Conservation (phyloP, 2,329 filamentous ascomycete genomes). For the Pseudogymnoascus sp. region DNA sequence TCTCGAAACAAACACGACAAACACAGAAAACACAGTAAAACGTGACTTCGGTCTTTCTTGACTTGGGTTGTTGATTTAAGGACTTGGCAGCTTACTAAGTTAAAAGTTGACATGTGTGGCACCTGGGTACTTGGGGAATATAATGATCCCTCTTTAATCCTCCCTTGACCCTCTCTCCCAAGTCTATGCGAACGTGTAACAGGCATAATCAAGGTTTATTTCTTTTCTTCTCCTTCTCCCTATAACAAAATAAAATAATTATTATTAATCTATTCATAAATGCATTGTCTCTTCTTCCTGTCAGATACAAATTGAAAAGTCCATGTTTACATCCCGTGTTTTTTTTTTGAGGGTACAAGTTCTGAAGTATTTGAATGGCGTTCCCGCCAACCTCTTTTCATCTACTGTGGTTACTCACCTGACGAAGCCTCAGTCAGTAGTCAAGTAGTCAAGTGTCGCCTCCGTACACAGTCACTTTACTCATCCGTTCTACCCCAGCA, state of each 20-base stretch:
- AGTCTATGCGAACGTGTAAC: background rate
- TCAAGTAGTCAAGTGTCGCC: background rate
- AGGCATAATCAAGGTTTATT: background rate
- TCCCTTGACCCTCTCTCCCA: background rate
- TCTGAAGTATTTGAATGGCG: constrained; percentile 1
- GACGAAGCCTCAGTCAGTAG: background rate
- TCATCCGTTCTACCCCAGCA: background rate
- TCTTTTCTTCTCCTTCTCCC: background rate
- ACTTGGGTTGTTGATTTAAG: too few relatives aligned
- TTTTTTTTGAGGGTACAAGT: background rate
- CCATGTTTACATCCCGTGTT: too few relatives aligned
- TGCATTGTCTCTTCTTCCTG: background rate
- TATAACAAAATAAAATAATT: background rate
- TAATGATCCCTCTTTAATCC: background rate
- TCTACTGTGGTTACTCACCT: background rate
- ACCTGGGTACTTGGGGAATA: background rate
- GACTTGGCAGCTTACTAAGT: background rate
- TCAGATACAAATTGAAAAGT: background rate
- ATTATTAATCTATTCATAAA: background rate
- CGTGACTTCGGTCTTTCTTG: too few relatives aligned
- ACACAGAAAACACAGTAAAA: too few relatives aligned
- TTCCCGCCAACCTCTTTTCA: constrained; percentile 5
- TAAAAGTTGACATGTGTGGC: background rate
- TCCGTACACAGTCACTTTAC: background rate
- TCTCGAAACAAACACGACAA: background rate